Percentiles rank a stretch among this genome's conserved stretches.
Evolutionary conservation across 495 filamentous ascomycete genomes (phyloP).

Genomic region (Penicillium flavigenum): DNA sequence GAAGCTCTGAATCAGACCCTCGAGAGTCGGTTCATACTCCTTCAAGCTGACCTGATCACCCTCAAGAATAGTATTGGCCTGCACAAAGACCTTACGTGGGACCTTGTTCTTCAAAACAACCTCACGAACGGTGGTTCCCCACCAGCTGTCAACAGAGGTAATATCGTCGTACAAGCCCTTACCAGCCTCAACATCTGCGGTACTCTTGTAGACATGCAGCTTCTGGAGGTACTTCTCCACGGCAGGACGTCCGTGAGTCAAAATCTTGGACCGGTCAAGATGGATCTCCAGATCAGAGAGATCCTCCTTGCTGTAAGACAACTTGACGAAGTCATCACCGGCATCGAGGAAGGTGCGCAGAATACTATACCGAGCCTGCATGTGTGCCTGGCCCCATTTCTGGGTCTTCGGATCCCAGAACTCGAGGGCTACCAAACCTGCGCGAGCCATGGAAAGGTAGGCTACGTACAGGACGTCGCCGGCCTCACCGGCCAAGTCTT

Average conservation of each 20-base stretch:
- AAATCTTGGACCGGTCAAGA: conserved; percentile 81
- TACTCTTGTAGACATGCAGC: conserved; percentile 88
- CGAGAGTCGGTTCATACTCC: conserved; percentile 83
- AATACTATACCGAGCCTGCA: conserved; percentile 92
- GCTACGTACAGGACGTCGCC: conserved; percentile 81
- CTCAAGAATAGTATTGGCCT: conserved; percentile 80
- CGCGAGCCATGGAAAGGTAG: conserved; percentile 90
- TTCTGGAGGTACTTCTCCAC: conserved; percentile 90
- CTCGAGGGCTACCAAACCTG: conserved; percentile 79
- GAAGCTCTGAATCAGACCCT: conserved; percentile 90
- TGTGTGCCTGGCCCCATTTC: conserved; percentile 95
- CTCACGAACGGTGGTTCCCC: conserved; percentile 70
- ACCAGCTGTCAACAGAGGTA: conserved; percentile 78
- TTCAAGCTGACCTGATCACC: conserved; percentile 74
- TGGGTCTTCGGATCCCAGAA: conserved; percentile 81
- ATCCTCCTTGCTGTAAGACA: conserved; percentile 71
- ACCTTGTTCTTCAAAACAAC: conserved; percentile 83
- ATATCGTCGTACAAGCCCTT: conserved; percentile 77
- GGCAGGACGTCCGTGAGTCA: conserved; percentile 64
- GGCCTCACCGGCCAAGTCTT: conserved; percentile 70
- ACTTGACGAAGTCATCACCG: conserved; percentile 75
- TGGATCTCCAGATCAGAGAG: conserved; percentile 76
- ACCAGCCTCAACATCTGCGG: conserved; percentile 76
- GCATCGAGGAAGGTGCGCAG: conserved; percentile 83
- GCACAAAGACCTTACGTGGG: conserved; percentile 93